A percentile compares a stretch with the other conserved stretches of the same genome.
Conservation (phyloP, 2,329 filamentous ascomycete species). For the Colletotrichum gloeosporioides region DNA sequence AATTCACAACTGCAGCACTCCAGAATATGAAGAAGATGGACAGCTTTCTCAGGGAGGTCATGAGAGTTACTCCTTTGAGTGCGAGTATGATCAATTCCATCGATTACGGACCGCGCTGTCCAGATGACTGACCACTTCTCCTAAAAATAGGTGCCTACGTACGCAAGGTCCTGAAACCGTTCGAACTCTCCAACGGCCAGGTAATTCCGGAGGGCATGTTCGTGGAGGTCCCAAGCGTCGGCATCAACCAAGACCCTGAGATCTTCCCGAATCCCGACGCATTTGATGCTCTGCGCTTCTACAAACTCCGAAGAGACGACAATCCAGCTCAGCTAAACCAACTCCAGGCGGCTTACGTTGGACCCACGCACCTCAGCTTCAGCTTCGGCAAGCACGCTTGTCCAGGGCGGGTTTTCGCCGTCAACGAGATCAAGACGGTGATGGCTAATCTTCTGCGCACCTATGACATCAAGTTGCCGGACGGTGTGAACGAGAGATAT, state of each 20-base stretch:
- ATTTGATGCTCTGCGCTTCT: conserved; percentile 55
- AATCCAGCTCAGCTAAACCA: conserved; percentile 30
- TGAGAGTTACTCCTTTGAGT: conserved; percentile 46
- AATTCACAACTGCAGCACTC: conserved; percentile 37
- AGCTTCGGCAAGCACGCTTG: conserved; percentile 20
- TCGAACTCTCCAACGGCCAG: conserved; percentile 60
- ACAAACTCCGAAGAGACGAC: conserved; percentile 33
- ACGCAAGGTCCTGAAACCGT: conserved; percentile 50
- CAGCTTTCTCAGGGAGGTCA: conserved; percentile 42
- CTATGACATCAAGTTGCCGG: conserved; percentile 9
- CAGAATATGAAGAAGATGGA: conserved; percentile 42
- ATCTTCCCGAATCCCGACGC: conserved; percentile 42
- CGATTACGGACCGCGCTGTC: rapidly evolving
- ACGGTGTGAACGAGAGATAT: not conserved
- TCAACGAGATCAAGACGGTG: conserved; percentile 18
- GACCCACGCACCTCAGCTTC: not conserved
- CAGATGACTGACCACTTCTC: rapidly evolving
- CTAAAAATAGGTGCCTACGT: not conserved
- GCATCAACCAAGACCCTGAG: conserved; percentile 39
- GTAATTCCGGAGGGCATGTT: conserved; percentile 47
- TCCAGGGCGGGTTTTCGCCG: conserved; percentile 6
- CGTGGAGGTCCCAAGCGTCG: conserved; percentile 44
- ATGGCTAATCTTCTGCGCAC: not conserved
- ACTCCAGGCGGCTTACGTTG: conserved; percentile 41
- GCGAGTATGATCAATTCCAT: not conserved